Evolutionary conservation across 345 rosid genomes (phyloP).

Genomic region (Salix udensis): DNA sequence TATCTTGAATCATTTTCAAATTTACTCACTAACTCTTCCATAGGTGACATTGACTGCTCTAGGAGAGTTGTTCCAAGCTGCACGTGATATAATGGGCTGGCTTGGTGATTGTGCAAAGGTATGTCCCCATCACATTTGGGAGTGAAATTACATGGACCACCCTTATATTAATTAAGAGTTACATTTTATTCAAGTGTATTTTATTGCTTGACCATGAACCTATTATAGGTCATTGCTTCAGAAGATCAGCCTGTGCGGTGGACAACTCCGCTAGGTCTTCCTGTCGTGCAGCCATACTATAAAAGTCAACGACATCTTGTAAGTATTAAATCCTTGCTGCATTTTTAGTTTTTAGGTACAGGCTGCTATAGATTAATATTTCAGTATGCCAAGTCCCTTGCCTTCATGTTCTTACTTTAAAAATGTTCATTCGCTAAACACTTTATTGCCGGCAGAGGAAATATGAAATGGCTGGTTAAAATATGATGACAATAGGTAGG

Average conservation of each 20-base stretch:
- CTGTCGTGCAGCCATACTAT: slow-evolving; percentile 91
- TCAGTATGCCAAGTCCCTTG: not conserved
- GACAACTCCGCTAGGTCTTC: slow-evolving; percentile 97
- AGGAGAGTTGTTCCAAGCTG: slow-evolving; percentile 90
- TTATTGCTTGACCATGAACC: slow-evolving; percentile 8
- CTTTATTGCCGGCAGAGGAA: not conserved
- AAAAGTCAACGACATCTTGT: slow-evolving; percentile 76
- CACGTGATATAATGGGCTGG: slow-evolving; percentile 93
- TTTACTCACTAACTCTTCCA: slow-evolving; percentile 4
- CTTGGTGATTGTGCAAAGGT: slow-evolving; percentile 97
- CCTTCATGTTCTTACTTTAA: not conserved
- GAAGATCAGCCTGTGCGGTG: slow-evolving; percentile 84
- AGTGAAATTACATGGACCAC: not conserved
- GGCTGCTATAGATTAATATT: not conserved
- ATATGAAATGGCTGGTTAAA: not conserved
- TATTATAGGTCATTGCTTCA: slow-evolving; percentile 65
- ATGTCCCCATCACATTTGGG: not conserved
- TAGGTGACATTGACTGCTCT: slow-evolving; percentile 92
- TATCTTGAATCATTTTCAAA: slow-evolving; percentile 6
- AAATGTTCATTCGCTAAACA: not conserved
- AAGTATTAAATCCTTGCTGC: slow-evolving; percentile 24
- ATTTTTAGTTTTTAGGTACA: not conserved
- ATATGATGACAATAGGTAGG: not conserved
- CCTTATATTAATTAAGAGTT: not conserved
- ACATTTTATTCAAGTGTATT: slow-evolving; percentile 2